phyloP scores from a whole-genome alignment of 208 protist species.

The Angomonas ambiguus region DNA sequence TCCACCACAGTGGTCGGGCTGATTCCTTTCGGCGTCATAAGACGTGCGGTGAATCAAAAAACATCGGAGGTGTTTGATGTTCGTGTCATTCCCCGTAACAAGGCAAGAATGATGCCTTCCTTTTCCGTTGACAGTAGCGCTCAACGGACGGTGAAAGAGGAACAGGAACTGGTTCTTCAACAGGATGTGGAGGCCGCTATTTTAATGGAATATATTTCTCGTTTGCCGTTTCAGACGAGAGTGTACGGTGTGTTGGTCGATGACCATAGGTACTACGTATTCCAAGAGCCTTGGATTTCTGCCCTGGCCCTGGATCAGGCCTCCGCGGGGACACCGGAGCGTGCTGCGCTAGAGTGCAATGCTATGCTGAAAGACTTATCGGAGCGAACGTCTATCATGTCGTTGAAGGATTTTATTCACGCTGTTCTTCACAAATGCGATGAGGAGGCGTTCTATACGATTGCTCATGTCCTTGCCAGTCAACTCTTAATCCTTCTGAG shows the following conservation, averaged over 20 bases:
- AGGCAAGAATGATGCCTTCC: slow-evolving; percentile 40
- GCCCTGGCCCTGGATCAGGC: slow-evolving; percentile 56
- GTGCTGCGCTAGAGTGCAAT: slow-evolving; percentile 44
- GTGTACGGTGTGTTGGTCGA: slow-evolving; percentile 75
- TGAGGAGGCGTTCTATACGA: slow-evolving; percentile 50
- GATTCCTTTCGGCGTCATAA: slow-evolving; percentile 64
- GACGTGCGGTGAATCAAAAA: slow-evolving; percentile 53
- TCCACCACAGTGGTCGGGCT: slow-evolving; percentile 47
- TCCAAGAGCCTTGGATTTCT: slow-evolving; percentile 76
- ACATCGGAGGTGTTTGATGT: slow-evolving; percentile 81
- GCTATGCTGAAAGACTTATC: slow-evolving; percentile 38
- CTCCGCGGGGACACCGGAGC: slow-evolving; percentile 20
- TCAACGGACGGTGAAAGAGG: slow-evolving; percentile 22
- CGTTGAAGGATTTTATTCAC: slow-evolving; percentile 72
- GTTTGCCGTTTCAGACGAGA: slow-evolving; percentile 59
- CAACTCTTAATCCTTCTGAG: slow-evolving; percentile 70
- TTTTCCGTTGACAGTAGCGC: slow-evolving; percentile 9
- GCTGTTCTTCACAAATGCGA: slow-evolving; percentile 3
- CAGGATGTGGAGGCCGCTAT: slow-evolving; percentile 72
- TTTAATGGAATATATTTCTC: slow-evolving; percentile 73
- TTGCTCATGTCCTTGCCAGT: slow-evolving; percentile 55
- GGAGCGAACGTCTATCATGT: slow-evolving; percentile 44
- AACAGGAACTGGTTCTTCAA: slow-evolving; percentile 45
- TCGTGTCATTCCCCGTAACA: slow-evolving; percentile 60
- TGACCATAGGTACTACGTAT: slow-evolving; percentile 75